phyloP scores from a whole-genome alignment of 73 alveolate genomes.

The Uronychia binucleata region DNA sequence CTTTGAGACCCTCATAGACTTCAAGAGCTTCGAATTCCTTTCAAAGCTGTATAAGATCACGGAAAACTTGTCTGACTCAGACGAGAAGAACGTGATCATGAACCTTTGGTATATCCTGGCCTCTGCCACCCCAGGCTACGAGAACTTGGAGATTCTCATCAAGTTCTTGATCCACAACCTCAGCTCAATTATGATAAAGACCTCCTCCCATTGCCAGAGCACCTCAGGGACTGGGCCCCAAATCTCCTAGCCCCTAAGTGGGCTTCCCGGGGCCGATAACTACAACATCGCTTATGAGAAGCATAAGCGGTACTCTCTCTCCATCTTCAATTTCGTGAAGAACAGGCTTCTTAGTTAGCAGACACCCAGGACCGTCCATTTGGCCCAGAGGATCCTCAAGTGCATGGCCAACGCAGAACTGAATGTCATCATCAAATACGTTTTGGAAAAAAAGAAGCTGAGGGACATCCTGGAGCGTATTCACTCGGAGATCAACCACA shows the following conservation, averaged over 20 bases:
- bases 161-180: slow-evolving; percentile 51
- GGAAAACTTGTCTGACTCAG: slow-evolving; percentile 34
- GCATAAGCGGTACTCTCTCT: slow-evolving; percentile 28
- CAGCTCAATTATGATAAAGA: slow-evolving; percentile 29
- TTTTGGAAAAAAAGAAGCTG: slow-evolving; percentile 31
- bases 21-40: slow-evolving; percentile 35
- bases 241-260: neutral
- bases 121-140: slow-evolving; percentile 4
- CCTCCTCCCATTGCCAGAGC: neutral
- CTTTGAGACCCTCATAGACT: slow-evolving; percentile 41
- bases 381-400: slow-evolving; percentile 12
- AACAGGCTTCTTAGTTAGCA: slow-evolving; percentile 27
- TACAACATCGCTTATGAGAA: slow-evolving; percentile 42
- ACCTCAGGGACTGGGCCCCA: neutral
- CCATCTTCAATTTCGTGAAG: slow-evolving; percentile 36
- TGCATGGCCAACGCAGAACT: slow-evolving; percentile 22
- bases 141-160: slow-evolving; percentile 29
- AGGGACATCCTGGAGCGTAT: slow-evolving; percentile 17
- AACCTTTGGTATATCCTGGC: slow-evolving; percentile 44
- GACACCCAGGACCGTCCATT: slow-evolving; percentile 15
- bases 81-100: slow-evolving; percentile 42
- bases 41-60: slow-evolving; percentile 45
- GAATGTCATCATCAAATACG: slow-evolving; percentile 24
- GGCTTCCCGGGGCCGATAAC: neutral
- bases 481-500: slow-evolving; percentile 25